Evolutionary conservation across 108 stramenopile genomes (phyloP), one percentile per base, ranked within the genome.

Genomic region (Skeletonema potamos): DNA sequence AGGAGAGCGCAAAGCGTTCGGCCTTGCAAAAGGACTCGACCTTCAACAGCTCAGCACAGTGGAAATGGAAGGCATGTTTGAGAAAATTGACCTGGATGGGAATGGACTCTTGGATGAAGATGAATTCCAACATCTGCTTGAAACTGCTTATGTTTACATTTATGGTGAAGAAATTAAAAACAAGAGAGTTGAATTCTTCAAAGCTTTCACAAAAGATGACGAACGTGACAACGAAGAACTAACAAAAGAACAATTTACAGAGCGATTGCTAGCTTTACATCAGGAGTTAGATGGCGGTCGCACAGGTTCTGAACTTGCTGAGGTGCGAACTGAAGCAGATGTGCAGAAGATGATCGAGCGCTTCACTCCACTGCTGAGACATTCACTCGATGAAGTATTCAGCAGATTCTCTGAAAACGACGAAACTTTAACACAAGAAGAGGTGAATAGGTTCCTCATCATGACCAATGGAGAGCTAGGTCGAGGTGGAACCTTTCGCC

Each of bases 371-470:
- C 71, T 77, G 10, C 28, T 77, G 11, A 5, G 34, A 18, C 17
- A 57, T 55, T 27, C 76, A 57, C 48, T 77, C 20, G 71, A 77
- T 26, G 71, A 65, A 24, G 44, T 77, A 13, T 77, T 77, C 20
- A 29, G 32, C 33, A 56, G 27, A 29, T 73, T 66, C 28, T 66
- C 64, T 44, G 32, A 34, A 18, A 77, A 58, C 34, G 84, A 75
- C 1, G 54, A 81, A 34, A 72, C 80, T 44, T 77, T 91, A 91
- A 72, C 73, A 39, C 17, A 58, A 39, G 27, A 79, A 13, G 89
- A 92, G 34, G 93, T 96, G 0, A 90, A 94, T 66, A 66, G 51
- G n/a, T 96, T 92, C 85, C 76, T 96, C 15, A 65, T 89, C 43
- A 67, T 70, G 15, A 93, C 92, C 62, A 94, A 96, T 63, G 76